phyloP scores from a whole-genome alignment of 805 yeast genomes.

The Cyberlindnera misumaiensis region DNA sequence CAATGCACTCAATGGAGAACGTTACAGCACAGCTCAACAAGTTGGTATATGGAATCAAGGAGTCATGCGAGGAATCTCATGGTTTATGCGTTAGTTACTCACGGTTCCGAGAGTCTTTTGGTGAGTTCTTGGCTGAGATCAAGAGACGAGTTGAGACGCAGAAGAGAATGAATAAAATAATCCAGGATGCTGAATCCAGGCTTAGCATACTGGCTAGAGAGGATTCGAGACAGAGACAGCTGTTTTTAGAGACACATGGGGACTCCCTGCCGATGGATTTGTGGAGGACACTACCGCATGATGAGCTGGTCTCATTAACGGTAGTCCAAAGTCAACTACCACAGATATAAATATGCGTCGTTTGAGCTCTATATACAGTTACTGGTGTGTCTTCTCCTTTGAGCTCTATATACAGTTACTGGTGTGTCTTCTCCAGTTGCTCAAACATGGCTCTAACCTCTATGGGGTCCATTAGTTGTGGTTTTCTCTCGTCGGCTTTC shows the following conservation, averaged over 20 bases:
- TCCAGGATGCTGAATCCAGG: conserved; percentile 35
- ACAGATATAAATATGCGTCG: not conserved
- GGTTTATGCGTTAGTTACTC: conserved; percentile 43
- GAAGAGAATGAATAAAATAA: conserved; percentile 30
- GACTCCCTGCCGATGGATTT: conserved; percentile 49
- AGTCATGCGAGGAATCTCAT: conserved; percentile 16
- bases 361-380: not conserved
- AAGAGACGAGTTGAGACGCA: conserved; percentile 41
- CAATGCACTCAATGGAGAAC: conserved; percentile 11
- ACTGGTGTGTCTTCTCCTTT: conserved; percentile 15
- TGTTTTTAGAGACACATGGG: conserved; percentile 42
- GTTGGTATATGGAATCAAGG: conserved; percentile 7
- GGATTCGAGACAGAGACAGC: conserved; percentile 36
- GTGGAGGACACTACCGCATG: conserved; percentile 28
- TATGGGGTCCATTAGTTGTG: conserved; percentile 36
- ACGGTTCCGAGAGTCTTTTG: conserved; percentile 45
- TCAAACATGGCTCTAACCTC: conserved; percentile 49
- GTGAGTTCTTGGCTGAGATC: conserved; percentile 44
- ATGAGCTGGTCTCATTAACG: conserved; percentile 1
- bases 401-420: conserved; percentile 16
- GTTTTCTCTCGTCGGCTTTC: conserved; percentile 41
- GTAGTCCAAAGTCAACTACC: not conserved
- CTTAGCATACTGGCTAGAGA: conserved; percentile 33
- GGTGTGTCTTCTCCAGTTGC: conserved; percentile 42
- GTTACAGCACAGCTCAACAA: conserved; percentile 9